Evolutionary conservation across 148 eudicot species (phyloP).

Genomic region (Polygonum aviculare): DNA sequence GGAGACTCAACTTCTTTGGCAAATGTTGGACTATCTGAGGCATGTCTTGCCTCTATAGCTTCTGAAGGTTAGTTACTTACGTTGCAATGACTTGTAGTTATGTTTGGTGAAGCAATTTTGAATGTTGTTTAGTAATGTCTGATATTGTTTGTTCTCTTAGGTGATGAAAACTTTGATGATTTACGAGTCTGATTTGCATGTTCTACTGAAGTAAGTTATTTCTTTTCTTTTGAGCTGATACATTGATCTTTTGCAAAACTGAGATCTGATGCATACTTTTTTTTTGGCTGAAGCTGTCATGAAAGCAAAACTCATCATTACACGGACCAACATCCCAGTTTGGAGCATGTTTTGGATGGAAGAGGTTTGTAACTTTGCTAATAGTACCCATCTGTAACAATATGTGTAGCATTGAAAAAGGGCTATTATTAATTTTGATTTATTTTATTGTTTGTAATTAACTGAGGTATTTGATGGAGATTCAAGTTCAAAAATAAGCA

Average conservation of each 20-base stretch:
- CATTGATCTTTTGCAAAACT: not conserved
- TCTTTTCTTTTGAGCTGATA: not conserved
- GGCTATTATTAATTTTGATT: too few relatives aligned
- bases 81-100: not conserved
- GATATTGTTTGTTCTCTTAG: slow-evolving; percentile 25
- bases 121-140: not conserved
- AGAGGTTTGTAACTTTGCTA: slow-evolving; percentile 21
- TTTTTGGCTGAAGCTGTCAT: not conserved
- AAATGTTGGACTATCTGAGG: slow-evolving; percentile 81
- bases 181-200: slow-evolving; percentile 18
- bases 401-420: not conserved
- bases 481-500: slow-evolving; percentile 27
- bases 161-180: slow-evolving; percentile 23
- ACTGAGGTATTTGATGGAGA: slow-evolving; percentile 9
- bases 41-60: slow-evolving; percentile 70
- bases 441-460: not conserved
- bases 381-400: not conserved
- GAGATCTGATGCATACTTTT: not conserved
- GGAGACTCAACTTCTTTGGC: slow-evolving; percentile 65
- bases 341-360: slow-evolving; percentile 9
- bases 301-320: not conserved
- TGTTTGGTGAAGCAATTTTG: not conserved
- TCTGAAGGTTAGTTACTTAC: slow-evolving; percentile 60
- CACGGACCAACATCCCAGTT: slow-evolving; percentile 24
- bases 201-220: slow-evolving; percentile 27